Base-by-base conservation (phyloP, 2,329 filamentous ascomycete genomes). In the Aspergillus costaricaensis region DNA sequence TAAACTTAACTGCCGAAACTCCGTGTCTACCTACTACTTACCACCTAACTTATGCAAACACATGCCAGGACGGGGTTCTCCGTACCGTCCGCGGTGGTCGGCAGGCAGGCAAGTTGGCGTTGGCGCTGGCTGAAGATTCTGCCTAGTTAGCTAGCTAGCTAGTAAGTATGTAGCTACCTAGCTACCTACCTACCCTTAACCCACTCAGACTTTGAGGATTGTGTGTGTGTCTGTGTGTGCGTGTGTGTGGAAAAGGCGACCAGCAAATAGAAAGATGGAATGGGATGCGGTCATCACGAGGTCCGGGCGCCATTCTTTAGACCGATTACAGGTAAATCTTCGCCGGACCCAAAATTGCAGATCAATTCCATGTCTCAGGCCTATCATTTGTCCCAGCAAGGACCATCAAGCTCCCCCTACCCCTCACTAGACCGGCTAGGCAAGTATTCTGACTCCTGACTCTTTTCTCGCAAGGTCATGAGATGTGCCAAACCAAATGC, bases 211-310 rank as follows among this genome's bases (percentile, higher is more conserved):
- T 14, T 14, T 32, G 6, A 39, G 15, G 27, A 30, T 30, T 27
- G 7, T 27, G 23, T 27, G 25, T 27, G 2, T 27, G 7, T 25
- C 5, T 27, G 25, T 27, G 6, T 25, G 23, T 8, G 25, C 0
- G 25, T 3, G 25, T 3, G 4, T 30, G 27, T 30, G 27, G 27
- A 30, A 30, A 30, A 30, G 32, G 36, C 19, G 14, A 10, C 51
- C 36, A 54, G 32, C 51, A 23, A 55, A 30, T 43, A 9, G 52
- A 17, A 7, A 27, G 38, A 14, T 38, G 41, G 49, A 30, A 54
- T 53, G 59, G 59, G 59, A 41, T 43, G 23, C 38, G 15, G 50
- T 48, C 32, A 50, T 51, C 53, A 56, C 53, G 57, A 60, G 60
- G 53, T 30, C 43, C 32, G 27, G 36, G 15, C 36, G 39, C 52